phyloP scores from a whole-genome alignment of 2,329 filamentous ascomycete genomes.

The Geoglossum cookeanum region DNA sequence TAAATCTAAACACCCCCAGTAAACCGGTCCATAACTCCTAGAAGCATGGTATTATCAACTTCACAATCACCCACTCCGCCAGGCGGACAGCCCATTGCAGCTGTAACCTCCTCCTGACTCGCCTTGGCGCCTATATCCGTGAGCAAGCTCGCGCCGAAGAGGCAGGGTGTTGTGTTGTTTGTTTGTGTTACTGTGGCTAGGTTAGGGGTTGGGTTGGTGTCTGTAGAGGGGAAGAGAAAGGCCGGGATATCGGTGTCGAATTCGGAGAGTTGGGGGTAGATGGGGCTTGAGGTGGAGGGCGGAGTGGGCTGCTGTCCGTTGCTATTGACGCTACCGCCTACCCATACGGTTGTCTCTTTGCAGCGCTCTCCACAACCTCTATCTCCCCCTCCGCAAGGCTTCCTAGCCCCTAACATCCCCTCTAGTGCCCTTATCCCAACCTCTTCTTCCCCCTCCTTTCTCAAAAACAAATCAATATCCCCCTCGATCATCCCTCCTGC shows the following conservation, averaged over 20 bases:
- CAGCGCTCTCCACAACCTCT: not conserved
- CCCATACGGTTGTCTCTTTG: no score
- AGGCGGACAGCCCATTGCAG: conserved; percentile 22
- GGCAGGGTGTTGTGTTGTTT: conserved; percentile 15
- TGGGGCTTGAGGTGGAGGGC: no score
- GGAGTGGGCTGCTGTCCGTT: no score
- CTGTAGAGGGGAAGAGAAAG: no score
- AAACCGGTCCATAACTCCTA: conserved; percentile 27
- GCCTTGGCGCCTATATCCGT: conserved; percentile 23
- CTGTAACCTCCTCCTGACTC: conserved; percentile 19
- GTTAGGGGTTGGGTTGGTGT: no score
- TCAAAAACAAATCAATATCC: conserved; percentile 24
- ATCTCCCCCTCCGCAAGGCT: not conserved
- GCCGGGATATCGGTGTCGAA: no score
- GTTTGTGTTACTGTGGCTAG: no score
- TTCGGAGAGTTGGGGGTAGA: no score
- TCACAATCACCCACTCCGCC: conserved; percentile 20
- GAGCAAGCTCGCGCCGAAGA: conserved; percentile 26
- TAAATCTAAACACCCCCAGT: conserved; percentile 7
- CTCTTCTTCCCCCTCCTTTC: not conserved
- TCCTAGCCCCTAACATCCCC: not conserved
- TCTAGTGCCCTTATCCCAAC: not conserved
- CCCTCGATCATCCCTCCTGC: conserved; percentile 31
- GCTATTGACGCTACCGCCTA: no score
- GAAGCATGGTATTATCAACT: conserved; percentile 24